Evolutionary conservation across 2,329 filamentous ascomycete genomes (phyloP).

Genomic region (Pyrenophora seminiperda): DNA sequence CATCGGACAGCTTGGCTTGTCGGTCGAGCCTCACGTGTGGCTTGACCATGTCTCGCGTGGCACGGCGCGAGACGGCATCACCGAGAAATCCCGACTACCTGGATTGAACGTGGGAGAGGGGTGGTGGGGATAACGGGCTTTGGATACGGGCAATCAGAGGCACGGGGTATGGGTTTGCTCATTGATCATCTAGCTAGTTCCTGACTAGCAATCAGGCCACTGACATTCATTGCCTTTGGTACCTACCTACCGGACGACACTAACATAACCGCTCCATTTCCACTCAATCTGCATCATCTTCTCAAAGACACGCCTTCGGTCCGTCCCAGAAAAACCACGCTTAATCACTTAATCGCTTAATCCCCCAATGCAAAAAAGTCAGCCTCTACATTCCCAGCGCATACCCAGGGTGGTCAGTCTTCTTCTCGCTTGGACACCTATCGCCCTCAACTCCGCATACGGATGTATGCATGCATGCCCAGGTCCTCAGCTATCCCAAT

Average conservation of each 20-base stretch:
- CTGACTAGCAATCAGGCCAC: too few species aligned
- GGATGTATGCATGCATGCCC: not conserved
- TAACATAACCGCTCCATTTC: too few species aligned
- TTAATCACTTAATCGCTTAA: too few species aligned
- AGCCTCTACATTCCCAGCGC: too few species aligned
- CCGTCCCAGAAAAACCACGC: too few species aligned
- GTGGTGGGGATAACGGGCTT: not conserved
- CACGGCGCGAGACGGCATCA: constrained; percentile 18
- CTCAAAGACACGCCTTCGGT: too few species aligned
- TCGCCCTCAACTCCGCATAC: not conserved
- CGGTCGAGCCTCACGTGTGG: constrained; percentile 15
- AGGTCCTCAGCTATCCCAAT: not conserved
- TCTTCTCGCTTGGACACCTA: not conserved
- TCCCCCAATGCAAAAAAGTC: too few species aligned
- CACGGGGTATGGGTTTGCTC: too few species aligned
- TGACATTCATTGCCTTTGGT: too few species aligned
- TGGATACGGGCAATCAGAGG: not conserved
- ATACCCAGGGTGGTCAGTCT: not conserved
- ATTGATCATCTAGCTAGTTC: too few species aligned
- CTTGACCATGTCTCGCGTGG: constrained; percentile 10
- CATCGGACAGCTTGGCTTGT: constrained; percentile 3
- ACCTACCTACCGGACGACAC: too few species aligned
- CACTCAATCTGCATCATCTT: too few species aligned
- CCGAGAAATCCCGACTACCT: constrained; percentile 9
- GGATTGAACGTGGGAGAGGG: not conserved